Base-by-base conservation (phyloP, 257 asterid genomes). In the Forsythia viridissima region DNA sequence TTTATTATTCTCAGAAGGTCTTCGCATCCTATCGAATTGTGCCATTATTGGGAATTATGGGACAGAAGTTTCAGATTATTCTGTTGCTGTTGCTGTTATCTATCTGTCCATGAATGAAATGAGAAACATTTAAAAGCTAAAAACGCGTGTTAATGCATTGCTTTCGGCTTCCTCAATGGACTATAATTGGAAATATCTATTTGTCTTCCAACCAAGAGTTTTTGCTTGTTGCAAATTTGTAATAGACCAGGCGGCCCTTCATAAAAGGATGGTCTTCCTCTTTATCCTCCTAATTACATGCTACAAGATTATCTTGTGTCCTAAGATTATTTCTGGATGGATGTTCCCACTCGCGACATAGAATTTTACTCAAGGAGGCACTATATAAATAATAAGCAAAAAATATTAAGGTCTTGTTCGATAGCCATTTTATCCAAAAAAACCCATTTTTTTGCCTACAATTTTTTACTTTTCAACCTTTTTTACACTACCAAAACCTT, bases 1-100 rank as follows among this genome's bases (percentile, higher is more conserved):
- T 77, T 69, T 79, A n/a, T 87, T 79, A 71, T 87, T 77, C 20
- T 91, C 90, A 2, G 77, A 63, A 42, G 63, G 38, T 79, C 80
- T 81, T 65, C 81, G 67, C 41, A 71, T 76, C 81, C 83, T 81
- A 10, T 87, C 89, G 11, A 84, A 86, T 73, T 92, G 93, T 70
- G 94, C 88, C 97, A 92, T 89, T 77, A 75, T 21, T 36, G 8
- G 13, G 20, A 21, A 15, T 63, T 24, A 37, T 0, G 36, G 15
- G 39, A 10, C 5, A 24, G 3, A 30, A 63, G 10, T 21, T 24
- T 63, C 0, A 9, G 39, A 63, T 63, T 4, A 8, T 41, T 30
- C 61, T 10, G 46, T 52, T 68, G 0, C 61, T 10, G 46, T 52
- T 68, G 0, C 18, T 36, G 4, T 7, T 36, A n/a, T 21, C 41